phyloP scores from a whole-genome alignment of 129 eudicot genomes.

The Flaveria ramosissima region DNA sequence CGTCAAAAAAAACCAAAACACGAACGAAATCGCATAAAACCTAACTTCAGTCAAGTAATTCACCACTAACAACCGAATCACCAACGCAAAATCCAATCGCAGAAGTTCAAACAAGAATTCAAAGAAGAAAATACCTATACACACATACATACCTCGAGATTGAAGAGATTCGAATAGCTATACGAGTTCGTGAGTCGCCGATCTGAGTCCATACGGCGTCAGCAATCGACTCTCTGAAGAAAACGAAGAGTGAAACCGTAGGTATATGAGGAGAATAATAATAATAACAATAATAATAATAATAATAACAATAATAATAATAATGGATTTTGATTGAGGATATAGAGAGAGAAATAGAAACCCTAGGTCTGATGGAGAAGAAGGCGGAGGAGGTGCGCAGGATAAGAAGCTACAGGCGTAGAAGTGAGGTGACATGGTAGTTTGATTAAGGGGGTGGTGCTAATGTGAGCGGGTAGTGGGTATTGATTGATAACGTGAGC shows the following conservation, averaged over 20 bases:
- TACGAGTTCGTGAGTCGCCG: constrained; percentile 42
- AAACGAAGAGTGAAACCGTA: constrained; percentile 12
- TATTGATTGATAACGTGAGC: constrained; percentile 38
- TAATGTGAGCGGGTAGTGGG: constrained; percentile 36
- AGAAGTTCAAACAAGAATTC: constrained; percentile 15
- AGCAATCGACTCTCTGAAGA: constrained; percentile 22
- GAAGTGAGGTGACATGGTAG: constrained; percentile 28
- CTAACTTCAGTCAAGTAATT: constrained; percentile 25
- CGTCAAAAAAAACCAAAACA: constrained; percentile 5
- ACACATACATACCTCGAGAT: constrained; percentile 70
- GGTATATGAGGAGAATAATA: background rate
- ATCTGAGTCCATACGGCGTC: constrained; percentile 58
- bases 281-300: background rate
- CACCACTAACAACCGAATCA: constrained; percentile 19
- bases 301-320: background rate
- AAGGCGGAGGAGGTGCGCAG: constrained; percentile 40
- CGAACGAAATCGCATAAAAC: background rate
- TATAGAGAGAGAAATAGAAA: constrained; percentile 24
- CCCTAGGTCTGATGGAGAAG: constrained; percentile 54
- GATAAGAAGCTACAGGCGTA: constrained; percentile 41
- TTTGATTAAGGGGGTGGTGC: constrained; percentile 29
- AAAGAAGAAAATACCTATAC: background rate
- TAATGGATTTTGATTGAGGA: constrained; percentile 1
- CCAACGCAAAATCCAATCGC: background rate
- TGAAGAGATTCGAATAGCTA: constrained; percentile 80